Conservation (phyloP, 2,329 filamentous ascomycete genomes). For the Aspergillus thermomutatus region DNA sequence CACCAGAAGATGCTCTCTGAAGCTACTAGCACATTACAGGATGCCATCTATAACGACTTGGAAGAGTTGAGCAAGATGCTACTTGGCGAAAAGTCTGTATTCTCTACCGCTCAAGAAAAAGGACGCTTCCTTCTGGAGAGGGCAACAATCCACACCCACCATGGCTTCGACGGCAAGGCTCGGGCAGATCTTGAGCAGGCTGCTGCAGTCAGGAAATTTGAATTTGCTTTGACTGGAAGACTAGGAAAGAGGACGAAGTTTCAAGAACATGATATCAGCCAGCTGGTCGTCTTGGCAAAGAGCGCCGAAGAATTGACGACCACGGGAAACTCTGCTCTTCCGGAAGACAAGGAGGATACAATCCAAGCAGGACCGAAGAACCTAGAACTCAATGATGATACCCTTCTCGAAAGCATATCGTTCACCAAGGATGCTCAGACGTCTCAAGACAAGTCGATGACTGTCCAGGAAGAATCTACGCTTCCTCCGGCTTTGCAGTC, state of each 20-base stretch:
- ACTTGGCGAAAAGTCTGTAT: constrained; percentile 19
- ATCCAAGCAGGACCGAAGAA: constrained; percentile 57
- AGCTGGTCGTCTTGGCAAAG: constrained; percentile 85
- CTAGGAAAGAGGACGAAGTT: constrained; percentile 64
- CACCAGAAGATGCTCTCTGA: constrained; percentile 67
- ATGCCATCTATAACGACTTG: constrained; percentile 59
- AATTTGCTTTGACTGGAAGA: constrained; percentile 79
- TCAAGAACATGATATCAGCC: constrained; percentile 58
- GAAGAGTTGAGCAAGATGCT: constrained; percentile 46
- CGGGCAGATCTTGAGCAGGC: constrained; percentile 68
- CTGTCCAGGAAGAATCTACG: constrained; percentile 40
- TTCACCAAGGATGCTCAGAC: constrained; percentile 61
- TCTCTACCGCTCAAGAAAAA: constrained; percentile 46
- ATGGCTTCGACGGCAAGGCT: constrained; percentile 76
- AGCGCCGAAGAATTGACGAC: constrained; percentile 51
- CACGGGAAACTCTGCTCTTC: constrained; percentile 1
- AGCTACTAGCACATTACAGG: constrained; percentile 57
- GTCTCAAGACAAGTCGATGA: constrained; percentile 36
- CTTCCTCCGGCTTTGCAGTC: constrained; percentile 62
- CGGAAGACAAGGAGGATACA: constrained; percentile 20
- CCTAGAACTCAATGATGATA: constrained; percentile 85
- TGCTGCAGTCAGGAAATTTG: constrained; percentile 63
- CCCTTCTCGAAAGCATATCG: constrained; percentile 79
- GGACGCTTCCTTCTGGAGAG: constrained; percentile 76
- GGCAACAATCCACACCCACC: constrained; percentile 76